Conservation (phyloP, 192 early-diverging fungal species). For the Coemansia sp. region DNA sequence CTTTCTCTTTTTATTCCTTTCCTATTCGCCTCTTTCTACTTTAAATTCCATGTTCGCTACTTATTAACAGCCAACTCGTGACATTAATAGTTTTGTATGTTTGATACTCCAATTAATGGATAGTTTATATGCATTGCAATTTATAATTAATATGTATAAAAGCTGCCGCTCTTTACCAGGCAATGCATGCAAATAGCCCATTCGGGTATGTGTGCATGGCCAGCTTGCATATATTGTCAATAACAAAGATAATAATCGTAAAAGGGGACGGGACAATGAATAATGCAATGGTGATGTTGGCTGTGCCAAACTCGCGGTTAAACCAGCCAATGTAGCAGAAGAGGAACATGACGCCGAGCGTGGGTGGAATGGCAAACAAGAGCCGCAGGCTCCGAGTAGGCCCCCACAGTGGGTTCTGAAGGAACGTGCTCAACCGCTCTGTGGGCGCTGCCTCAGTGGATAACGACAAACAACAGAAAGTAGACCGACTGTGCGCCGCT, state of each 20-base stretch:
- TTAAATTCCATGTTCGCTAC: too few relatives aligned
- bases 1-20: too few relatives aligned
- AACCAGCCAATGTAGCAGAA: slow-evolving; percentile 12
- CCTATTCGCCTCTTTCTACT: too few relatives aligned
- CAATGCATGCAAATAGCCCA: slow-evolving; percentile 27
- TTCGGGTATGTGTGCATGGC: slow-evolving; percentile 39
- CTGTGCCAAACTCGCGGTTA: slow-evolving; percentile 53
- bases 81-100: too few relatives aligned
- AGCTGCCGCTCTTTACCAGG: slow-evolving; percentile 23
- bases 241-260: slow-evolving; percentile 51
- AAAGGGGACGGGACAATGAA: slow-evolving; percentile 64
- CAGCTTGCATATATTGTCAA: slow-evolving; percentile 64
- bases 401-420: slow-evolving; percentile 54
- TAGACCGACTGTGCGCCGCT: slow-evolving; percentile 64
- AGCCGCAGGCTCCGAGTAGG: slow-evolving; percentile 30
- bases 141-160: too few relatives aligned
- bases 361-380: slow-evolving; percentile 31
- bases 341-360: slow-evolving; percentile 29
- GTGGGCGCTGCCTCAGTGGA: slow-evolving; percentile 6
- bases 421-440: slow-evolving; percentile 27
- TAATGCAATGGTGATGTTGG: slow-evolving; percentile 57
- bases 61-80: too few relatives aligned
- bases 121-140: too few relatives aligned
- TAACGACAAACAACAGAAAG: slow-evolving; percentile 24
- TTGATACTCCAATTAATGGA: too few relatives aligned